Evolutionary conservation across 2,329 filamentous ascomycete genomes (phyloP).

Genomic region (Monosporascus sp.): DNA sequence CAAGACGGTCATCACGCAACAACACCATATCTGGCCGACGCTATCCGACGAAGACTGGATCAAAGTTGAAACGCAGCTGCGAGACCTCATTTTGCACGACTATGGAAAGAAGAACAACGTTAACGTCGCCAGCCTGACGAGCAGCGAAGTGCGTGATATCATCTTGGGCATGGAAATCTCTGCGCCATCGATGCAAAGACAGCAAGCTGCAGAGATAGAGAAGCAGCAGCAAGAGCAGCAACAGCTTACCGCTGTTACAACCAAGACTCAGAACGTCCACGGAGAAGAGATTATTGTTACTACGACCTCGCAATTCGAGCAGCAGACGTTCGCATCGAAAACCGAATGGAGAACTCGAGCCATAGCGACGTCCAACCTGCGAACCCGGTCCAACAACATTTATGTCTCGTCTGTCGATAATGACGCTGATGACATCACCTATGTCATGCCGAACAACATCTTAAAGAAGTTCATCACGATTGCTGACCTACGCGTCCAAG

Average conservation of each 20-base stretch:
- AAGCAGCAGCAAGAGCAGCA: constrained; percentile 97
- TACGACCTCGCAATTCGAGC: constrained; percentile 95
- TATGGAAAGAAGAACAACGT: constrained; percentile 99
- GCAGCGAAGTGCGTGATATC: constrained; percentile 94
- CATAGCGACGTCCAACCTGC: constrained; percentile 92
- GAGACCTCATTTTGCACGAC: constrained; percentile 94
- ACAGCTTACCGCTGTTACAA: constrained; percentile 94
- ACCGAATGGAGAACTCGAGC: constrained; percentile 97
- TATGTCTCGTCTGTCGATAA: constrained; percentile 97
- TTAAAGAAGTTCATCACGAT: constrained; percentile 98
- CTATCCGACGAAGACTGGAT: constrained; percentile 97
- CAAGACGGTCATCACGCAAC: constrained; percentile 96
- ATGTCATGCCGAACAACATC: constrained; percentile 99
- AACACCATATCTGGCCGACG: constrained; percentile 98
- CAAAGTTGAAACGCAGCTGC: constrained; percentile 94
- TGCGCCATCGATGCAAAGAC: constrained; percentile 93
- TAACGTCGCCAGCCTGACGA: constrained; percentile 94
- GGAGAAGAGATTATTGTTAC: constrained; percentile 98
- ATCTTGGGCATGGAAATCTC: constrained; percentile 99
- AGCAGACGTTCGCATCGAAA: constrained; percentile 96
- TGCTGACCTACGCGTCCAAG: constrained; percentile 90
- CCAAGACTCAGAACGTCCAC: constrained; percentile 94
- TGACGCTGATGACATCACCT: constrained; percentile 85
- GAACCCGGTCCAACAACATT: constrained; percentile 93
- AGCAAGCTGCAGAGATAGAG: constrained; percentile 97